Evolutionary conservation across 495 filamentous ascomycete genomes (phyloP).

Genomic region (Chlorociboria aeruginascens): DNA sequence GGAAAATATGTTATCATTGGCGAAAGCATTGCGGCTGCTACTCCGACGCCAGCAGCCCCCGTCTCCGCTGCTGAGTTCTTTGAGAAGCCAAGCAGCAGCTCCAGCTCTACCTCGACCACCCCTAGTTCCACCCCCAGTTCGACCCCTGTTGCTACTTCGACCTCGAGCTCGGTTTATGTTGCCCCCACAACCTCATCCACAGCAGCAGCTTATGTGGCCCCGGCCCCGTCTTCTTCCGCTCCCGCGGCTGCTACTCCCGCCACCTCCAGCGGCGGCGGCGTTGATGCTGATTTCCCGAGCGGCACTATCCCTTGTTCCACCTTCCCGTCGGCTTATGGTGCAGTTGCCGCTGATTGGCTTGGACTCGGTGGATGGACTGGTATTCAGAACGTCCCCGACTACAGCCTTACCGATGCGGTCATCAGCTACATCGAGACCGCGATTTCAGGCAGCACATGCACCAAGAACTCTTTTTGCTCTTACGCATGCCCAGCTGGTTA

Average conservation of each 20-base stretch:
- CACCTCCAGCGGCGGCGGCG: constrained; percentile 23
- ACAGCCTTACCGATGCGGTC: constrained; percentile 10
- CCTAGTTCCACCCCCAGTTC: constrained; percentile 9
- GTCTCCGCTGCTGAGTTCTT: constrained; percentile 11
- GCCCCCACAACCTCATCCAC: constrained; percentile 10
- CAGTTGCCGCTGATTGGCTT: constrained; percentile 56
- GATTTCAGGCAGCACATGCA: constrained; percentile 51
- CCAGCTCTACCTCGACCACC: constrained; percentile 4
- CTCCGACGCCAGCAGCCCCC: constrained; percentile 2
- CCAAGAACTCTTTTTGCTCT: constrained; percentile 63
- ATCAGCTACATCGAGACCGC: constrained; percentile 49
- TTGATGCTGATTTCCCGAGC: constrained; percentile 65
- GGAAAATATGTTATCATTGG: constrained; percentile 40
- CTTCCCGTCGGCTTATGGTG: constrained; percentile 80
- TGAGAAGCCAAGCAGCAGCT: constrained; percentile 2
- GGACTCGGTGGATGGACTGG: constrained; percentile 68
- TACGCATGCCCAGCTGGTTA: constrained; percentile 89
- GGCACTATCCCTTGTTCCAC: constrained; percentile 55
- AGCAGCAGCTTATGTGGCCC: background rate
- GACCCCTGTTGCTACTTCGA: constrained; percentile 15
- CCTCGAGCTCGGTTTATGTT: background rate
- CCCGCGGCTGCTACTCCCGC: background rate
- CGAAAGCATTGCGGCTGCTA: constrained; percentile 15
- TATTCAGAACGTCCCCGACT: constrained; percentile 47
- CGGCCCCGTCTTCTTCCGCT: background rate